A percentile compares a stretch with the other conserved stretches of the same genome.
These are phyloP conservation scores for Mycena vulgaris DNA, from an alignment of 768 basidiomycete genomes.

Conservation along the genomic window DNA sequence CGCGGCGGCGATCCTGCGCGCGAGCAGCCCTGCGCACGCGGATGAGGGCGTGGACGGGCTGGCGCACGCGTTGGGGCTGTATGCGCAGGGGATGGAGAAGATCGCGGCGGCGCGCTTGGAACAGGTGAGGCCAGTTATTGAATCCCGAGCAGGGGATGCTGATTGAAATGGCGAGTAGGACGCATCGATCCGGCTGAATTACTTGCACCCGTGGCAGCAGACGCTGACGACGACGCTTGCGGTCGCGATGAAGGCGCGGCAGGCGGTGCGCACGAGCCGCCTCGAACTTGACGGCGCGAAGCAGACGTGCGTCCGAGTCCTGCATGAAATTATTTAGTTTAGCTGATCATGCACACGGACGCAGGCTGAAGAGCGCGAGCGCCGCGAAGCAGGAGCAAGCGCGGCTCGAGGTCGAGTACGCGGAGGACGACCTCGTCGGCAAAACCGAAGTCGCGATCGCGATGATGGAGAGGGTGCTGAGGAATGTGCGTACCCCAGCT, in stretches of 20 bases:
- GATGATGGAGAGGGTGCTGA: constrained; percentile 96
- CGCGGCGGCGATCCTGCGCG: constrained; percentile 66
- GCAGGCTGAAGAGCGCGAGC: constrained; percentile 83
- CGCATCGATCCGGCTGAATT: constrained; percentile 72
- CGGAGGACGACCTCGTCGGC: constrained; percentile 96
- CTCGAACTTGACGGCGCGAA: constrained; percentile 94
- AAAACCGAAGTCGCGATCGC: constrained; percentile 98
- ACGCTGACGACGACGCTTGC: constrained; percentile 87
- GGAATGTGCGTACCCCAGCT: constrained; percentile 78
- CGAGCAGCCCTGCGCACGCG: constrained; percentile 58
- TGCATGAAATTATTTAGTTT: not conserved
- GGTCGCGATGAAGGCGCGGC: constrained; percentile 93
- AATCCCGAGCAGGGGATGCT: no score
- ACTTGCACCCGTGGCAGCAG: constrained; percentile 89
- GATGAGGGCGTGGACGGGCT: constrained; percentile 63
- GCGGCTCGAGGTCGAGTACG: constrained; percentile 91
- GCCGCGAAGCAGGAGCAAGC: constrained; percentile 92
- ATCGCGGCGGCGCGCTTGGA: constrained; percentile 81
- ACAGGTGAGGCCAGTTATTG: no score
- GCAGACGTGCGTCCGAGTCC: constrained; percentile 73
- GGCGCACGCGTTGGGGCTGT: constrained; percentile 80
- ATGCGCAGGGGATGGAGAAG: constrained; percentile 89
- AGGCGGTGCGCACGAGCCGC: constrained; percentile 83
- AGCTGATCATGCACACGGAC: not conserved
- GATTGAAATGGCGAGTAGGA: constrained; percentile 54